phyloP scores from a whole-genome alignment of 2,329 filamentous ascomycete genomes.

The Incumbomyces delicatus region DNA sequence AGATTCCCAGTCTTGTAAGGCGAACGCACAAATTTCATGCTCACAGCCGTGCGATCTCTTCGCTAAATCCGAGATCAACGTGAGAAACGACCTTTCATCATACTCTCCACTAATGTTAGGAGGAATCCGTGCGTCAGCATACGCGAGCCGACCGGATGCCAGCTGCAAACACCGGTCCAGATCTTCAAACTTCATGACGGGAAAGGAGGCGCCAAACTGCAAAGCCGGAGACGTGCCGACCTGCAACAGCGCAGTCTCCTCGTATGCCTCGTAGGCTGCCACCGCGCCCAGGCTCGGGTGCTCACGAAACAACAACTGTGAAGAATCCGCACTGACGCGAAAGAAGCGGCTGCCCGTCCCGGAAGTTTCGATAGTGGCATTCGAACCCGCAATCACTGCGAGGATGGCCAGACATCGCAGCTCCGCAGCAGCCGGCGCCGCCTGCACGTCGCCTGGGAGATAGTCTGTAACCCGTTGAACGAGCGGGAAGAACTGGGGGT shows the following conservation, averaged over 20 bases:
- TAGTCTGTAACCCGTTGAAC: constrained; percentile 10
- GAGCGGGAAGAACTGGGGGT: constrained; percentile 6
- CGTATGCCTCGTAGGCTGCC: constrained; percentile 11
- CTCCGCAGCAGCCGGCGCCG: constrained; percentile 8
- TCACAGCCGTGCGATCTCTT: not conserved
- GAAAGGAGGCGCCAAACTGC: not conserved
- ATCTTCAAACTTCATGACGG: not conserved
- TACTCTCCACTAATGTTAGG: not conserved
- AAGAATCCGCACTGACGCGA: constrained; percentile 5
- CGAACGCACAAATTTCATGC: not conserved
- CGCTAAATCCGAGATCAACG: not conserved
- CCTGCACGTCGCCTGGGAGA: constrained; percentile 11
- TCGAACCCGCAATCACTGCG: constrained; percentile 8
- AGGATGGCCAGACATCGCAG: constrained; percentile 9
- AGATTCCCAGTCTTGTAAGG: not conserved
- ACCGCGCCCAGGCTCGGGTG: constrained; percentile 12
- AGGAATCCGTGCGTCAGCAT: not conserved
- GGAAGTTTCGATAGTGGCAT: constrained; percentile 1
- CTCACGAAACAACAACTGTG: constrained; percentile 11
- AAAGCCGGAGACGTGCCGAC: not conserved
- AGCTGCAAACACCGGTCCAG: not conserved
- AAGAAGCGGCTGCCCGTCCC: constrained; percentile 6
- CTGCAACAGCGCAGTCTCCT: not conserved
- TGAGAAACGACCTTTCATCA: not conserved
- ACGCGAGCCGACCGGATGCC: not conserved